Conservation (phyloP, 768 basidiomycete species). For the Phanerodontia chrysosporium region DNA sequence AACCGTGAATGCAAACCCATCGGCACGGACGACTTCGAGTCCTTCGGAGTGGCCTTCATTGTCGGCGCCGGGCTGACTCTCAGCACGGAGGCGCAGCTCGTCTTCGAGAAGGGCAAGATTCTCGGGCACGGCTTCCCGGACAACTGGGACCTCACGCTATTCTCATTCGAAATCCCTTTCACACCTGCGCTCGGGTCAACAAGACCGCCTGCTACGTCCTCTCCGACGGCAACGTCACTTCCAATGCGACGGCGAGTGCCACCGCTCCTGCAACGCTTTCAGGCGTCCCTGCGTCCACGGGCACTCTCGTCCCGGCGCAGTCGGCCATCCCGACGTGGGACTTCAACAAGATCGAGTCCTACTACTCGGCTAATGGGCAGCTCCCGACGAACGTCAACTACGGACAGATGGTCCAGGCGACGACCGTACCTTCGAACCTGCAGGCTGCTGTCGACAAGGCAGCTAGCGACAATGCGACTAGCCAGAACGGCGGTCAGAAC, state of each 20-base stretch:
- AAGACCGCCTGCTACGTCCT: constrained; percentile 3
- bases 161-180: not conserved
- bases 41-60: constrained; percentile 5
- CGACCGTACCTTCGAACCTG: not conserved
- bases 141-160: not conserved
- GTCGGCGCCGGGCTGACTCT: constrained; percentile 1
- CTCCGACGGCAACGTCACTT: not conserved
- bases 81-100: not conserved
- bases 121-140: not conserved
- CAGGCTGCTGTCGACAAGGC: constrained; percentile 2
- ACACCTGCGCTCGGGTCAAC: constrained; percentile 1
- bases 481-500: no score
- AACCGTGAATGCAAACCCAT: constrained; percentile 6
- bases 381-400: constrained; percentile 12
- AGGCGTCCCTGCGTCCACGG: constrained; percentile 1
- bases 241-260: not conserved
- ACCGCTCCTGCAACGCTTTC: not conserved
- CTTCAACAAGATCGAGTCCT: constrained; percentile 10
- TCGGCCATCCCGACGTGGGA: constrained; percentile 11
- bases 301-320: constrained; percentile 1
- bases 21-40: constrained; percentile 10
- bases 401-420: constrained; percentile 7
- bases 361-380: constrained; percentile 7
- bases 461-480: no score
- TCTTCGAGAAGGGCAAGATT: not conserved